These are phyloP conservation scores for Colletotrichum sp. DNA, from an alignment of 2,329 filamentous ascomycete species.

Conservation along the genomic window DNA sequence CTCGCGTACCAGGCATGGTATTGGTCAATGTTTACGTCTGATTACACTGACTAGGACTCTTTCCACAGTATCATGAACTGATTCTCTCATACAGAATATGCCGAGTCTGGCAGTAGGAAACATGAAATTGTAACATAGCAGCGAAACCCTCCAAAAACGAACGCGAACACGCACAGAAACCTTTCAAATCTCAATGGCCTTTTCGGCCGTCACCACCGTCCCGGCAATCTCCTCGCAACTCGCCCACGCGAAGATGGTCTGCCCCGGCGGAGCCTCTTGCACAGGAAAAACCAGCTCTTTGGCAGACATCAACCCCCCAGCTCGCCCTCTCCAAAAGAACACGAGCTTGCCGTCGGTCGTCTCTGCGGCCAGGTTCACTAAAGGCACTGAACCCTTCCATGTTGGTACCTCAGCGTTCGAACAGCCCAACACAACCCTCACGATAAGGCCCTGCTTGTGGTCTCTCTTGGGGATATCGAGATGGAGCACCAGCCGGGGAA, in stretches of 20 bases:
- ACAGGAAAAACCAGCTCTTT: slow-evolving; percentile 62
- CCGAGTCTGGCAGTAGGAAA: neutral
- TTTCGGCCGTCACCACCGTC: slow-evolving; percentile 42
- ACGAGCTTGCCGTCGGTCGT: slow-evolving; percentile 71
- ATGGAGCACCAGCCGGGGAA: slow-evolving; percentile 63
- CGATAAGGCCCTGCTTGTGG: slow-evolving; percentile 42
- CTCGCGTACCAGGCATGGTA: neutral
- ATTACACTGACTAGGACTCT: neutral
- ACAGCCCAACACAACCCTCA: slow-evolving; percentile 74
- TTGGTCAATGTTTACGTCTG: no score
- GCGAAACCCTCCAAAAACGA: neutral
- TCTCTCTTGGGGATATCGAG: slow-evolving; percentile 38
- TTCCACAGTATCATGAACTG: neutral
- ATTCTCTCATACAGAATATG: neutral
- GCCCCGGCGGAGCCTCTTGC: slow-evolving; percentile 50
- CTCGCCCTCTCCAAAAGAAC: slow-evolving; percentile 71
- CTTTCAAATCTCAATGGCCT: neutral
- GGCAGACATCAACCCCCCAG: slow-evolving; percentile 66
- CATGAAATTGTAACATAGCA: neutral
- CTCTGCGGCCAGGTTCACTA: slow-evolving; percentile 77
- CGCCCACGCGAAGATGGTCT: slow-evolving; percentile 69
- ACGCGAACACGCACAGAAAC: neutral
- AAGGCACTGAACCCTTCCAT: slow-evolving; percentile 70
- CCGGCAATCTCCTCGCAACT: slow-evolving; percentile 87
- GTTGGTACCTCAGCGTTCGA: slow-evolving; percentile 65